Conservation (phyloP, 768 basidiomycete genomes). For the Lepiota brunneoincarnata region DNA sequence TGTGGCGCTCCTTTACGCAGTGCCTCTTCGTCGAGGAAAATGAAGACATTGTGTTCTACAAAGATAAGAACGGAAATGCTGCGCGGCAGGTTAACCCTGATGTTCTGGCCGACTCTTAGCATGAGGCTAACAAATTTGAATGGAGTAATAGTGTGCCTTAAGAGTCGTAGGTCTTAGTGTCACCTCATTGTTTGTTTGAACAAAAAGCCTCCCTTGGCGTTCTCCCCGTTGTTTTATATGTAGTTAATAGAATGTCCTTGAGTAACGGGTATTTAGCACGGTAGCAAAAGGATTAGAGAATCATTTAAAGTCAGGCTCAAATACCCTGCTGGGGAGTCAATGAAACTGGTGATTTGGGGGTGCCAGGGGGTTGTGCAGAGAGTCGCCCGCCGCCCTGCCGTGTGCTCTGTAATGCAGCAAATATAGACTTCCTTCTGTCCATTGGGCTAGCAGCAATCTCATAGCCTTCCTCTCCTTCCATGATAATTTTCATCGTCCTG, state of each 20-base stretch:
- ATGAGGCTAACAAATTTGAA: not conserved
- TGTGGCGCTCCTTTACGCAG: slow-evolving; percentile 53
- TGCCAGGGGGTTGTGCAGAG: slow-evolving; percentile 1
- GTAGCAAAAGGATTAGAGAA: not conserved
- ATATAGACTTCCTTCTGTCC: slow-evolving; percentile 24
- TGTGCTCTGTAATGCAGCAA: slow-evolving; percentile 27
- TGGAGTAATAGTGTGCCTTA: not conserved
- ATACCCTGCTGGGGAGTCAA: not conserved
- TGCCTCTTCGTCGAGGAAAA: slow-evolving; percentile 57
- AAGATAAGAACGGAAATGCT: slow-evolving; percentile 42
- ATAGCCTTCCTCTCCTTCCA: slow-evolving; percentile 51
- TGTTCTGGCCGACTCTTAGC: not conserved
- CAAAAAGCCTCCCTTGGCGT: too few species aligned
- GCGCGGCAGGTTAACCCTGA: slow-evolving; percentile 26
- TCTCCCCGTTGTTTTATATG: too few species aligned
- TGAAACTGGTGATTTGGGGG: slow-evolving; percentile 3
- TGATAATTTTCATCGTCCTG: slow-evolving; percentile 46
- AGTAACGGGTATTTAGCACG: not conserved
- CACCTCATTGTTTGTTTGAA: too few species aligned
- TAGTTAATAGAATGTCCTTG: too few species aligned
- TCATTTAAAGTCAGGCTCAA: not conserved
- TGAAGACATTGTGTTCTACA: slow-evolving; percentile 53
- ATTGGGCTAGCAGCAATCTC: slow-evolving; percentile 33
- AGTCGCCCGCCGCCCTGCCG: not conserved
- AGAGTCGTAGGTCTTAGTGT: too few species aligned